Base-by-base conservation (phyloP, 805 yeast genomes). In the Pichia sporocuriosa region DNA sequence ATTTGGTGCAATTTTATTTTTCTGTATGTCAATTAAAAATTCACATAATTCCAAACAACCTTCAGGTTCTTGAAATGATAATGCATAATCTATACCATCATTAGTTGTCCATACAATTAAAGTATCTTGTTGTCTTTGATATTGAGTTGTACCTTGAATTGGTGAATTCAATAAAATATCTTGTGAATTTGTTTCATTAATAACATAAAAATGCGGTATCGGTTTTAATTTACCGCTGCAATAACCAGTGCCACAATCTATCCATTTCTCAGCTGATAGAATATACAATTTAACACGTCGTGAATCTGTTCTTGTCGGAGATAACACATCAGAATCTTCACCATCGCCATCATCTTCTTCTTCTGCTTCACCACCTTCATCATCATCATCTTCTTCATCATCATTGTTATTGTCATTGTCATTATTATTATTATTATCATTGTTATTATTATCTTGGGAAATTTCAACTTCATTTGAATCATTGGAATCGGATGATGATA, bases 121-220 rank as follows among this genome's bases (percentile, higher is more conserved):
- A 0, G 97, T 88, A 44, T 88, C 97, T 56, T 88, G 96, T 56
- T 93, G 97, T 55, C 95, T 74, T 58, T 90, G 97, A 58, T 84
- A 90, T 51, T 84, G 94, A 3, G 79, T 81, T 23, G 75, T 63
- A 0, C 94, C 94, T 52, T 75, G 80, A n/a, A 90, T 68, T 44
- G 61, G 69, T 4, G 89, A 76, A 53, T 75, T 72, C 31, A 90
- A 63, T 19, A 90, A 64, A 10, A 77, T 65, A 23, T 80, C 78
- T 2, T 69, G 65, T 6, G 77, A 66, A 45, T 81, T 71, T 23
- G 72, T 65, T 57, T 88, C 96, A 59, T 81, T 80, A 41, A 77
- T 69, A 12, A 90, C 97, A 15, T 81, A 58, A 42, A 89, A 73
- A 52, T 66, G 77, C 3, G 95, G 86, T 5, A 55, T 55, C 20